phyloP scores from a whole-genome alignment of 2,329 filamentous ascomycete genomes.

The Calcarisporium arbuscula region DNA sequence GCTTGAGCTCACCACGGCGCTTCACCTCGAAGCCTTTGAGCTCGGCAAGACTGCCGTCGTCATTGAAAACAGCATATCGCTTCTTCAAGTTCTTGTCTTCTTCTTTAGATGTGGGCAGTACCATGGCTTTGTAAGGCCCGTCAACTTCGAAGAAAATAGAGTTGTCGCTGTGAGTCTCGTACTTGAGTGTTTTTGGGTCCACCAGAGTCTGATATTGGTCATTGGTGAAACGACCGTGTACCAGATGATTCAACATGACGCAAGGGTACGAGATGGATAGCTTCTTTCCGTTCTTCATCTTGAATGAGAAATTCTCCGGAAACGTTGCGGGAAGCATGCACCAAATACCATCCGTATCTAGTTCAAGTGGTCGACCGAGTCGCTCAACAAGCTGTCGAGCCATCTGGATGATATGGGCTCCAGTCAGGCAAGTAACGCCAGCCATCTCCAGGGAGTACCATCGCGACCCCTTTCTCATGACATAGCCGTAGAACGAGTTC shows the following conservation, averaged over 20 bases:
- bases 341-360: conserved; percentile 99
- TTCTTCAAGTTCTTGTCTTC: conserved; percentile 99
- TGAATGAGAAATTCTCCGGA: conserved; percentile 93
- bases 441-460: conserved; percentile 99
- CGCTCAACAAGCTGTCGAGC: conserved; percentile 89
- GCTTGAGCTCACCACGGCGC: conserved; percentile 91
- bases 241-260: conserved; percentile 97
- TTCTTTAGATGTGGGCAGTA: conserved; percentile 94
- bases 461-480: conserved; percentile 96
- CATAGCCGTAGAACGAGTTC: conserved; percentile 98
- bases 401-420: conserved; percentile 94
- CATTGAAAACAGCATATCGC: conserved; percentile 97
- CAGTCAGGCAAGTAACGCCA: conserved; percentile 93
- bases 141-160: conserved; percentile 99
- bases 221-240: conserved; percentile 92
- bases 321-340: conserved; percentile 96
- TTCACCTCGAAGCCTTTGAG: conserved; percentile 98
- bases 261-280: conserved; percentile 95
- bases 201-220: conserved; percentile 91
- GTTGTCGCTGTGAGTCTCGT: conserved; percentile 97
- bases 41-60: conserved; percentile 91
- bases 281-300: conserved; percentile 93
- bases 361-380: conserved; percentile 83
- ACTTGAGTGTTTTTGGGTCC: conserved; percentile 74
- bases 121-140: conserved; percentile 95